Percentiles rank a stretch among this genome's conserved stretches.
These are phyloP conservation scores for Clavaria fumosa DNA, from an alignment of 768 basidiomycete genomes.

Conservation along the genomic window DNA sequence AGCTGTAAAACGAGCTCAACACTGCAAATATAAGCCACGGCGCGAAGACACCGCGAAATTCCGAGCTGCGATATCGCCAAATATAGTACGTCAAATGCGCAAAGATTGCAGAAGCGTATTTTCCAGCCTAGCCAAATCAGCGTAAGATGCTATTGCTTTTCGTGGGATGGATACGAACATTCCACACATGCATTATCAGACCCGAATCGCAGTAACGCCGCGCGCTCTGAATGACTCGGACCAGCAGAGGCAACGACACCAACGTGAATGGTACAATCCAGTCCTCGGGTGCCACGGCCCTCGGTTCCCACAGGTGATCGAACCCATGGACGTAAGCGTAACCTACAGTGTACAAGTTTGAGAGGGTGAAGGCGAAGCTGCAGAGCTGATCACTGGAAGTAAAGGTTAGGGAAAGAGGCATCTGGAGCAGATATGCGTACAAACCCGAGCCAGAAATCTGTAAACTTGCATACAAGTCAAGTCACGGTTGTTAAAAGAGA, in stretches of 20 bases:
- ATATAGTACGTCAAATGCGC: slow-evolving; percentile 53
- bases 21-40: slow-evolving; percentile 54
- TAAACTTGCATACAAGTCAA: slow-evolving; percentile 31
- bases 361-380: slow-evolving; percentile 60
- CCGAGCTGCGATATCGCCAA: slow-evolving; percentile 57
- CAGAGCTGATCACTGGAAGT: slow-evolving; percentile 59
- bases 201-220: slow-evolving; percentile 76
- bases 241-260: slow-evolving; percentile 48
- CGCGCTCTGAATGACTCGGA: slow-evolving; percentile 74
- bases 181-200: slow-evolving; percentile 66
- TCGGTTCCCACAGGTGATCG: slow-evolving; percentile 26
- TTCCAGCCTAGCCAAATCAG: slow-evolving; percentile 48
- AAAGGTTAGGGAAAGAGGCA: background rate
- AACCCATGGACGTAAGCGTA: slow-evolving; percentile 57
- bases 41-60: slow-evolving; percentile 25
- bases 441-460: slow-evolving; percentile 85
- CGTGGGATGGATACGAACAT: slow-evolving; percentile 30
- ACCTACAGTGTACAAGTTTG: slow-evolving; percentile 55
- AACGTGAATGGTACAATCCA: slow-evolving; percentile 55
- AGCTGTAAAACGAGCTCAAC: slow-evolving; percentile 53
- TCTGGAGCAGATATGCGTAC: slow-evolving; percentile 10
- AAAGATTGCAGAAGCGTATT: slow-evolving; percentile 58
- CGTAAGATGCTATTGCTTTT: background rate
- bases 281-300: slow-evolving; percentile 25
- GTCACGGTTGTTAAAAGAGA: background rate